A percentile compares a stretch with the other conserved stretches of the same genome.
Conservation (phyloP, 2,329 filamentous ascomycete genomes). For the Beauveria asiatica region DNA sequence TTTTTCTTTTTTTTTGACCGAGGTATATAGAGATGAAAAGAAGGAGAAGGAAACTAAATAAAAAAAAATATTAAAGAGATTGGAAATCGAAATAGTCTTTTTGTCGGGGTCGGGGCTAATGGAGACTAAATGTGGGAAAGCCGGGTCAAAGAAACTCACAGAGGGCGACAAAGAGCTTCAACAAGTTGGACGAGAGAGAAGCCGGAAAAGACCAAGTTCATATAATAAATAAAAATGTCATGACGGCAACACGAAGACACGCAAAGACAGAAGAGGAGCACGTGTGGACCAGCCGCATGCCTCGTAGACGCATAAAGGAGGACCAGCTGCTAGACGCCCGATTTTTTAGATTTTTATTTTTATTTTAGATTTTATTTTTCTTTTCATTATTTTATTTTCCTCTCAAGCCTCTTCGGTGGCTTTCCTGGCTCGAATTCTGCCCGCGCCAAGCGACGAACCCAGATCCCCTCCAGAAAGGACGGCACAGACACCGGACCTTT, state of each 20-base stretch:
- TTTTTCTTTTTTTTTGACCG: not conserved
- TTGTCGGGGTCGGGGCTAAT: not conserved
- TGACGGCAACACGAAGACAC: not conserved
- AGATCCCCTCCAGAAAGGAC: not conserved
- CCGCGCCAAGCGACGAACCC: constrained; percentile 7
- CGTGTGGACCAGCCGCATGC: constrained; percentile 7
- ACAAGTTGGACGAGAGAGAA: too few relatives aligned
- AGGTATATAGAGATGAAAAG: not conserved
- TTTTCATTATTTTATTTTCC: not conserved
- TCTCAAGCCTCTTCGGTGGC: not conserved
- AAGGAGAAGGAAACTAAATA: not conserved
- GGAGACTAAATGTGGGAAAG: not conserved
- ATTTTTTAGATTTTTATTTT: constrained; percentile 4
- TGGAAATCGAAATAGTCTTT: not conserved
- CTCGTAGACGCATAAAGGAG: not conserved
- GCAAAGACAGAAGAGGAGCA: not conserved
- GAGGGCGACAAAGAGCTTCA: not conserved
- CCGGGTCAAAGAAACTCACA: not conserved
- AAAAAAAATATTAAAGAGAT: not conserved
- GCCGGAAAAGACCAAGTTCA: not conserved
- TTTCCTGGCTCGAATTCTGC: not conserved
- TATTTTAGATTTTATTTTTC: not conserved
- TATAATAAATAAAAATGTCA: not conserved
- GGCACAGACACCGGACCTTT: not conserved
- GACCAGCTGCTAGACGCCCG: not conserved